Evolutionary conservation across 1,284 basidiomycete genomes (phyloP), one percentile per base, ranked within the genome.

Genomic region (Ceratobasidium sp.): DNA sequence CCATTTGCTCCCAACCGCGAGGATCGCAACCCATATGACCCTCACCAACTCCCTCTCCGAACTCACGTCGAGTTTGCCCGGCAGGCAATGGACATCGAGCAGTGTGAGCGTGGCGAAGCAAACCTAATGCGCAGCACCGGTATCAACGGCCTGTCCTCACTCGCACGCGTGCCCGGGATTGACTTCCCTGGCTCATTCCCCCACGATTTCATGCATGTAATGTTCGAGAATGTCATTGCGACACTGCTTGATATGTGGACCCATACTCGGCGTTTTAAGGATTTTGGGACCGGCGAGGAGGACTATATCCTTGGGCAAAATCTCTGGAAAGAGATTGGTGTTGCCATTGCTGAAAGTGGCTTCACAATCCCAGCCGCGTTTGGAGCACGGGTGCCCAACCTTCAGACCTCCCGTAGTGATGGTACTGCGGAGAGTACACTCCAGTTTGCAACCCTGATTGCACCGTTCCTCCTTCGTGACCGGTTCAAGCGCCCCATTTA

Each of bases 281-380:
- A 40, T 23, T 74, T 74, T 54, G 71, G 57, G 13, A 50, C 57
- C 13, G 42, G 42, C 3, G 20, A 38, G 33, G 46, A 62, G 26
- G 71, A 74, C 12, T 62, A 74, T 20, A 12, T 69, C 1, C 26
- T 23, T 40, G 17, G 33, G 12, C 40, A 28, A 0, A 40, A 70
- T 6, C 81, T 86, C 0, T 88, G 87, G 87, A 82, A 85, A 6
- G 85, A 82, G 0, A 86, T 89, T 65, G 86, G 67, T 20, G 76
- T 80, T 2, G 84, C 81, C 0, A 85, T 84, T 79, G 85, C 28
- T 42, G 78, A 13, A 78, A 82, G 77, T 0, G 84, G 83, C 0
- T 23, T 76, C 4, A 83, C 82, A 0, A 87, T 89, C 5, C 88
- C 88, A 0, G 83, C 83, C 0, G 81, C 83, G 3, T 88, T 85